Base-by-base conservation (phyloP, 2,329 filamentous ascomycete genomes). In the Colletotrichum theobromicola region DNA sequence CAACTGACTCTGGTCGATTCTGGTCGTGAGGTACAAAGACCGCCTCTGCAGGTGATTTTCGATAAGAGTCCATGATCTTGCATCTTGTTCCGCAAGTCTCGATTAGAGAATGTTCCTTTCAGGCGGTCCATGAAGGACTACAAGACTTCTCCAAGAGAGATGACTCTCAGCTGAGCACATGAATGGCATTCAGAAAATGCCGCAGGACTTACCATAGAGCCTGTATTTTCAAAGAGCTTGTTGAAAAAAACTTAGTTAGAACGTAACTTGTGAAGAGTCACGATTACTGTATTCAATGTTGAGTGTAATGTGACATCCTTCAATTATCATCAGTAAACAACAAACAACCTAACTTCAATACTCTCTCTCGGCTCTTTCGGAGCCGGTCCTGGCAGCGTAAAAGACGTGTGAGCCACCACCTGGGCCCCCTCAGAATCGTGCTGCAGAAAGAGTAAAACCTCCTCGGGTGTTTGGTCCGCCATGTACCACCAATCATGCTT, bases 321-420 rank as follows among this genome's bases (percentile, higher is more conserved):
- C 32, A 46, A 24, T 66, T n/a, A n/a, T 58, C 4, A 9, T 68
- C 4, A 61, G 34, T 68, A 62, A 26, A 68, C 34, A 24, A 70
- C 61, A 16, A 70, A 70, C 50, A 65, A 34, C 6, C 61, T 64
- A 10, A 70, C 68, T 62, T 70, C 68, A 21, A 70, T 60, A 24
- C 60, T 65, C 34, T 70, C 68, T n/a, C 68, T 26, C 2, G 68
- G 61, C 61, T 70, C 68, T 16, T 37, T 42, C n/a, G 60, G 68
- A 10, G 15, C 46, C 12, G 46, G 68, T 15, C 68, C 68, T 9
- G 50, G 68, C 13, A 32, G 34, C 7, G 68, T 5, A 9, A 65
- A 70, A 0, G 68, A 70, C 13, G 68, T 70, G 16, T 70, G 68
- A 3, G 60, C 68, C 2, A 70, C 68, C 16, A 70, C 68, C 15